Evolutionary conservation across 352 stramenopile genomes (phyloP).

Genomic region (Phytophthora citrophthora): DNA sequence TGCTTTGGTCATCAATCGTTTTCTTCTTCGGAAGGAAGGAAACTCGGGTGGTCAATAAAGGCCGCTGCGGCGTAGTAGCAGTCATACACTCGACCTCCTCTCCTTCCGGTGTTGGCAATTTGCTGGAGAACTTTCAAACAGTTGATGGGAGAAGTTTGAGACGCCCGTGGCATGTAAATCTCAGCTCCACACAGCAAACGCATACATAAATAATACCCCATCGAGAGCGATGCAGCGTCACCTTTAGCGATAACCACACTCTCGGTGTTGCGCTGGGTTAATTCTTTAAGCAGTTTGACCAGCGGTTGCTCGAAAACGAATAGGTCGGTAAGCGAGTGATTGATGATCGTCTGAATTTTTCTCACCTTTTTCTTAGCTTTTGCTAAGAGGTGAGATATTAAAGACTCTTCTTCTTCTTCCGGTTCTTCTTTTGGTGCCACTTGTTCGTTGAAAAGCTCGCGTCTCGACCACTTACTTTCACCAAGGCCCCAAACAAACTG

Average conservation of each 20-base stretch:
- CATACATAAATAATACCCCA: not conserved
- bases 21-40: too few species aligned
- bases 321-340: not conserved
- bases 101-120: too few species aligned
- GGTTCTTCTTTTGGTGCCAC: not conserved
- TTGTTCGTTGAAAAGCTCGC: not conserved
- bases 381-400: too few species aligned
- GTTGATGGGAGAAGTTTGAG: too few species aligned
- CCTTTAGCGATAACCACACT: not conserved
- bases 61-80: too few species aligned
- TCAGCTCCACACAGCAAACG: not conserved
- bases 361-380: not conserved
- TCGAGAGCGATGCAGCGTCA: not conserved
- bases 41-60: too few species aligned
- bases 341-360: not conserved
- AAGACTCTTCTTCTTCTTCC: not conserved
- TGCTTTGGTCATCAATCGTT: too few species aligned
- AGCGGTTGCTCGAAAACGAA: not conserved
- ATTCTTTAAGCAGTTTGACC: not conserved
- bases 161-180: too few species aligned
- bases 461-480: not conserved
- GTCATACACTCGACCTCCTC: too few species aligned
- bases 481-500: not conserved
- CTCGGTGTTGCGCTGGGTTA: not conserved
- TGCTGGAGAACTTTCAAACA: too few species aligned